phyloP scores from a whole-genome alignment of 768 basidiomycete genomes.

The Xerocomellus chrysenteron region DNA sequence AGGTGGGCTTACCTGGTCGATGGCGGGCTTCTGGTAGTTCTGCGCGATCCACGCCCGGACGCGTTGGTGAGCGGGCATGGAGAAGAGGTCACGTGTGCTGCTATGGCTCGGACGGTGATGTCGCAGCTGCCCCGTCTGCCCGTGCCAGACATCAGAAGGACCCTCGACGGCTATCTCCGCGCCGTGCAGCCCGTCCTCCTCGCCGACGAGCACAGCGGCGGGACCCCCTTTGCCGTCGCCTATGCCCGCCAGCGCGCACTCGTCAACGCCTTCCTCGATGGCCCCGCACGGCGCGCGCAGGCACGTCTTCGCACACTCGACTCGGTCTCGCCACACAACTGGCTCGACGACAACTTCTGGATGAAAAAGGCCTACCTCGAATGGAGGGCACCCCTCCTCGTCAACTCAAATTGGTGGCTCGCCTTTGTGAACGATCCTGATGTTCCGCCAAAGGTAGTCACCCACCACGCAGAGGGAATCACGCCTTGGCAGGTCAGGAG shows the following conservation, averaged over 20 bases:
- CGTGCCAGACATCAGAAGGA: constrained; percentile 73
- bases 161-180: constrained; percentile 73
- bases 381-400: constrained; percentile 78
- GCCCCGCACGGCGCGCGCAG: constrained; percentile 19
- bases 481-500: constrained; percentile 84
- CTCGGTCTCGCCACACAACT: constrained; percentile 80
- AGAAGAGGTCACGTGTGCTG: constrained; percentile 6
- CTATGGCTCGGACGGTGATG: constrained; percentile 23
- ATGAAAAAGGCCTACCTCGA: constrained; percentile 82
- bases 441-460: constrained; percentile 39
- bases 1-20: constrained; percentile 53
- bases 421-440: constrained; percentile 72
- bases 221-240: constrained; percentile 40
- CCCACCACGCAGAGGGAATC: constrained; percentile 35
- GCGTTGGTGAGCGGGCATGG: constrained; percentile 26
- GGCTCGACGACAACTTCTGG: constrained; percentile 96
- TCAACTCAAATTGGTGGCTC: constrained; percentile 98
- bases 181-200: constrained; percentile 77
- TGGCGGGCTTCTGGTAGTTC: constrained; percentile 57
- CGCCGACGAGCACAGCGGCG: constrained; percentile 66
- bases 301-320: constrained; percentile 62
- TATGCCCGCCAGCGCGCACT: constrained; percentile 21
- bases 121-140: constrained; percentile 67
- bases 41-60: constrained; percentile 54
- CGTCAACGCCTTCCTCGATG: constrained; percentile 16